phyloP scores from a whole-genome alignment of 2,329 filamentous ascomycete species.

The Apiospora phragmitis region DNA sequence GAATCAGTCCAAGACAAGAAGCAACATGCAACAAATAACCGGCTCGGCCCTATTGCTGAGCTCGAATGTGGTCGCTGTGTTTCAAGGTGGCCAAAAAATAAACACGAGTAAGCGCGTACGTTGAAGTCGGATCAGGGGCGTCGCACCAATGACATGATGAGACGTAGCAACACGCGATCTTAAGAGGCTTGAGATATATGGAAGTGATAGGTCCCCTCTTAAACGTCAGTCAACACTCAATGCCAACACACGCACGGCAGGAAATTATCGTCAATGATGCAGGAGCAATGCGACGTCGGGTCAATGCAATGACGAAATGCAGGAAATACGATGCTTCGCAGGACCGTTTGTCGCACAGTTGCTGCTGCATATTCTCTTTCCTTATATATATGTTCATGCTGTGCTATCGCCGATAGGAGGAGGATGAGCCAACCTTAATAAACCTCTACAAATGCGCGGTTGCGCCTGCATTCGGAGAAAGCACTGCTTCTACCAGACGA shows the following conservation, averaged over 20 bases:
- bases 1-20: not conserved
- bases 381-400: not conserved
- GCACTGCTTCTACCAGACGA: not conserved
- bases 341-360: not conserved
- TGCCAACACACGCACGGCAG: not conserved
- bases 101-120: not conserved
- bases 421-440: not conserved
- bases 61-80: not conserved
- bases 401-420: not conserved
- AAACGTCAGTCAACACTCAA: not conserved
- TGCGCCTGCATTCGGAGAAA: not conserved
- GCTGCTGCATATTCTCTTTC: not conserved
- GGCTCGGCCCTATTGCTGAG: not conserved
- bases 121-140: not conserved
- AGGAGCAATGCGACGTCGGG: not conserved
- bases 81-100: not conserved
- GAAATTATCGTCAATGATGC: not conserved
- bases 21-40: not conserved
- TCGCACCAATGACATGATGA: not conserved
- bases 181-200: not conserved
- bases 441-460: not conserved
- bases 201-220: not conserved
- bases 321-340: not conserved
- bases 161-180: not conserved
- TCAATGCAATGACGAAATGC: not conserved